A percentile compares a stretch with the other conserved stretches of the same genome.
These are phyloP conservation scores for Calocera cornea DNA, from an alignment of 768 basidiomycete genomes.

Conservation along the genomic window DNA sequence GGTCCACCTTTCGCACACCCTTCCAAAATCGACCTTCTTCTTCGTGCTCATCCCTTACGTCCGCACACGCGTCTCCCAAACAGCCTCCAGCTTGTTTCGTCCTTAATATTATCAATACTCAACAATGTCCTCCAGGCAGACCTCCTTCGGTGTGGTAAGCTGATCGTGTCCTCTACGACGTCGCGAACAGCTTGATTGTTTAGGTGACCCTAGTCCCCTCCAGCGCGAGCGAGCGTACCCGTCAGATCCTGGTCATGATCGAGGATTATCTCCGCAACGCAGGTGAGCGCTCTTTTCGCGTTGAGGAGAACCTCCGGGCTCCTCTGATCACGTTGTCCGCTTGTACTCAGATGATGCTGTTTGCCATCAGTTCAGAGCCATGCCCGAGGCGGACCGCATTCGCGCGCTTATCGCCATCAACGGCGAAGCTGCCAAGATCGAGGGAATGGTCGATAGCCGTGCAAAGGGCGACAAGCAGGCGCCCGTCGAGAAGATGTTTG, in stretches of 20 bases:
- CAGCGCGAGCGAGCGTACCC: slow-evolving; percentile 1
- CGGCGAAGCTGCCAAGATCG: not conserved
- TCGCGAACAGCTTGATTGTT: slow-evolving; percentile 4
- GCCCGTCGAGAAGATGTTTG: slow-evolving; percentile 2
- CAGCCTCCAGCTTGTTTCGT: not conserved
- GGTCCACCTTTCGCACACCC: not conserved
- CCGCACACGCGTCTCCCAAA: slow-evolving; percentile 1
- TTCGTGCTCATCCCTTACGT: not conserved
- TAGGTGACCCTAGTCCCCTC: slow-evolving; percentile 5
- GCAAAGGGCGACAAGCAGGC: slow-evolving; percentile 3
- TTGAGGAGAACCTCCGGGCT: slow-evolving; percentile 6
- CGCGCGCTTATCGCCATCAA: slow-evolving; percentile 3
- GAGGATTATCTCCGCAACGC: slow-evolving; percentile 6
- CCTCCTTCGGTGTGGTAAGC: not conserved
- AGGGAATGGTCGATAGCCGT: slow-evolving; percentile 4
- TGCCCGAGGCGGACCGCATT: not conserved
- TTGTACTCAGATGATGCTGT: slow-evolving; percentile 6
- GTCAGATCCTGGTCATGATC: not conserved
- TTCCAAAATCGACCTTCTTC: slow-evolving; percentile 5
- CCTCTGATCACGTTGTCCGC: slow-evolving; percentile 6
- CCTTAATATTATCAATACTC: not conserved
- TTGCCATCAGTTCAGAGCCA: slow-evolving; percentile 5
- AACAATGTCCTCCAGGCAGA: slow-evolving; percentile 4
- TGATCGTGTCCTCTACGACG: not conserved
- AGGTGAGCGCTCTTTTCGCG: slow-evolving; percentile 5